These are phyloP conservation scores for Blastobotrys serpentis DNA, from an alignment of 1,139 yeast species.

Conservation along the genomic window DNA sequence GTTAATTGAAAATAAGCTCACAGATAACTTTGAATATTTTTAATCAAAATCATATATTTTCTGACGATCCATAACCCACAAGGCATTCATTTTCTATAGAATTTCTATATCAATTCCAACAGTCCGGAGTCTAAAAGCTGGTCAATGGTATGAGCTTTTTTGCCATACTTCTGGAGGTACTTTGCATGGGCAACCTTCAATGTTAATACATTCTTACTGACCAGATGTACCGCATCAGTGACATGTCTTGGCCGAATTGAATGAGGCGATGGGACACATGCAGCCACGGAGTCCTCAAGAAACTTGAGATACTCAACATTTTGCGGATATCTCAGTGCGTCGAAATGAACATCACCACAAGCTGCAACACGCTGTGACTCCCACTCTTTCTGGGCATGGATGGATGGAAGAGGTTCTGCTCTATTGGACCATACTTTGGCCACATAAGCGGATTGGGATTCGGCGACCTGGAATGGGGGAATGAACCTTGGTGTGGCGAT, in stretches of 20 bases:
- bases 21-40: too few relatives aligned
- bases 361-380: constrained; percentile 41
- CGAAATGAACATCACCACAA: constrained; percentile 47
- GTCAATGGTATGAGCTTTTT: background rate
- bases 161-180: constrained; percentile 11
- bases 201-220: background rate
- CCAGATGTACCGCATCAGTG: background rate
- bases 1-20: too few relatives aligned
- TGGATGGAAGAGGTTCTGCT: constrained; percentile 44
- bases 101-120: constrained; percentile 4
- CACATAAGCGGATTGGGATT: constrained; percentile 56
- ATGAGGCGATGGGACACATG: background rate
- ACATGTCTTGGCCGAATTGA: background rate
- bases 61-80: too few relatives aligned
- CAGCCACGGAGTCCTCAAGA: constrained; percentile 35
- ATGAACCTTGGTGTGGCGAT: constrained; percentile 53
- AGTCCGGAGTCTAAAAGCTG: constrained; percentile 7
- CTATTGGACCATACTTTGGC: constrained; percentile 55
- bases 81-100: too few relatives aligned
- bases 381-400: constrained; percentile 43
- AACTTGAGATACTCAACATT: constrained; percentile 49
- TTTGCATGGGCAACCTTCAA: constrained; percentile 5
- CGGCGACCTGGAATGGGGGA: constrained; percentile 60
- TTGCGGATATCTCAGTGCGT: constrained; percentile 47
- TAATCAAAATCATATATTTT: too few relatives aligned